Evolutionary conservation across 148 eudicot genomes (phyloP).

Genomic region (Silene uniflora): DNA sequence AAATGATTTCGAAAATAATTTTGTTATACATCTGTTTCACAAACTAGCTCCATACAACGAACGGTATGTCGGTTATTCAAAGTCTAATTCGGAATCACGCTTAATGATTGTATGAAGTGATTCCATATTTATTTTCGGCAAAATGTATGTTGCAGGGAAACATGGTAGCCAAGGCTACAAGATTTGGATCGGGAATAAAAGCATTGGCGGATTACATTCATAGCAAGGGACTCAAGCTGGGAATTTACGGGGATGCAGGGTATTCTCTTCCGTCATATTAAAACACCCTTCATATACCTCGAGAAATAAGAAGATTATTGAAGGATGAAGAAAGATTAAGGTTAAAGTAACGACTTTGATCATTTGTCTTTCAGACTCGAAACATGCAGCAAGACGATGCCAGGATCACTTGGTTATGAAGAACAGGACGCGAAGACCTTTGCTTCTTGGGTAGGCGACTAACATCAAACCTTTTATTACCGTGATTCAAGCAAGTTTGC

Average conservation of each 20-base stretch:
- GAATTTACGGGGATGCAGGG: conserved; percentile 90
- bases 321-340: too few relatives aligned
- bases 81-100: too few relatives aligned
- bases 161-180: conserved; percentile 50
- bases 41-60: too few relatives aligned
- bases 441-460: conserved; percentile 60
- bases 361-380: conserved; percentile 29
- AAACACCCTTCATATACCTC: too few relatives aligned
- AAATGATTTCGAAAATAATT: too few relatives aligned
- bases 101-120: too few relatives aligned
- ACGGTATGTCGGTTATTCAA: too few relatives aligned
- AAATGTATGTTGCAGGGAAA: conserved; percentile 42
- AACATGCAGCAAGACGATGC: conserved; percentile 70
- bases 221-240: conserved; percentile 74
- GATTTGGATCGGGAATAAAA: conserved; percentile 79
- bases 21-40: too few relatives aligned
- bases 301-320: too few relatives aligned
- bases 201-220: conserved; percentile 88
- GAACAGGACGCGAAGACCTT: conserved; percentile 73
- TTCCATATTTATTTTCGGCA: too few relatives aligned
- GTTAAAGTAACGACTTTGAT: neutral
- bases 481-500: neutral
- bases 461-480: neutral
- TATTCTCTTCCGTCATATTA: conserved; percentile 2
- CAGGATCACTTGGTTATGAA: conserved; percentile 83